Evolutionary conservation across 2,329 filamentous ascomycete species (phyloP), one percentile per base, ranked within the genome.

Genomic region (Cladophialophora immunda): DNA sequence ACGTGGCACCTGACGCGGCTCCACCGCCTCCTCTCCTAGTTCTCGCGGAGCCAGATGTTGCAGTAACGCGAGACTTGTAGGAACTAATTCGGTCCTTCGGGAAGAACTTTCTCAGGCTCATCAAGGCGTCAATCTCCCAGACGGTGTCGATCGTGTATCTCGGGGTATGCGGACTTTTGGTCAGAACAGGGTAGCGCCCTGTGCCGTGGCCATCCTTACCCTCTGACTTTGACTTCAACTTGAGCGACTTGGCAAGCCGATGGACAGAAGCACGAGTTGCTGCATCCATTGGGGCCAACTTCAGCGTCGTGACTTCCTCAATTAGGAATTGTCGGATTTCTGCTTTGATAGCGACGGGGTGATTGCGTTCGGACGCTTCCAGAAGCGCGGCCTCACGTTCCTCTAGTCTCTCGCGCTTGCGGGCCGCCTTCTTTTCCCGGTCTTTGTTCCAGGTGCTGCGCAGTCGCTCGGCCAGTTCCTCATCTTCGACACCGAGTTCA

Each of bases 221-320:
- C 19, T 87, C 85, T 0, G 94, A 97, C 75, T 94, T 92, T 2
- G 94, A 97, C 70, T 90, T 94, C 67, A 98, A 81, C 17, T 88
- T 89, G 76, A 97, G 87, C 41, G 85, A 85, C 73, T 87, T 87
- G 13, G 92, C 93, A 45, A 97, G 79, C 66, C 92, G 87, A 76
- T 99, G 95, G 19, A 98, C 84, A 5, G 89, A 81, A 76, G 92
- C 94, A 58, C 95, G 90, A 45, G 90, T 86, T 53, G 85, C 80
- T 68, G 93, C 92, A 64, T 92, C 89, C 89, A 98, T 96, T 0
- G 94, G 92, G 2, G 94, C 92, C 27, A 98, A 82, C 4, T 88
- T 82, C 5, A 95, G 83, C 2, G 45, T 55, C 15, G 72, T 69
- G n/a, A 57, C 45, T 58, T 73, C 72, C n/a, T 71, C 58, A 17